Conservation (phyloP, 208 protist genomes). For the Acanthamoeba triangularis region DNA sequence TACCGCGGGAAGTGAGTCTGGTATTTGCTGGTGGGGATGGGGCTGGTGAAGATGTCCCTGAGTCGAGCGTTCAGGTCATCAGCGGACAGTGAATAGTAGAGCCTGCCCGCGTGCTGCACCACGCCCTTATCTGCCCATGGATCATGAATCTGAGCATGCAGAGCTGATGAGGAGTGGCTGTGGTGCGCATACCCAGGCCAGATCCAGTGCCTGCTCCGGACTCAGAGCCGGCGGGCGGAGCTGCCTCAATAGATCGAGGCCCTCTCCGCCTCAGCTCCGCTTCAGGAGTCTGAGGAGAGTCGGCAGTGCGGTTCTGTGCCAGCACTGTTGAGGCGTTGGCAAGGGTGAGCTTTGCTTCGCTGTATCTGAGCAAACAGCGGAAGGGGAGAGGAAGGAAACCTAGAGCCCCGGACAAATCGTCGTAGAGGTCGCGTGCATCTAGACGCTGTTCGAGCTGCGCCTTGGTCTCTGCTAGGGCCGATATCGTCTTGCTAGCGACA, state of each 20-base stretch:
- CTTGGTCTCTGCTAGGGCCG: constrained; percentile 46
- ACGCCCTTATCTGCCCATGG: neutral
- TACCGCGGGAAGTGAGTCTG: constrained; percentile 67
- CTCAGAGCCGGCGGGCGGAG: neutral
- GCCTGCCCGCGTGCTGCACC: constrained; percentile 34
- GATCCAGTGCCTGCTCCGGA: neutral
- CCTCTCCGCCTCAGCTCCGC: neutral
- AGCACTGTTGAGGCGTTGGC: neutral
- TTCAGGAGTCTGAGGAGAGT: neutral
- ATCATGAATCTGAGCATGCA: neutral
- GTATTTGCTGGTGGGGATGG: constrained; percentile 58
- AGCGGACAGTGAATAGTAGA: constrained; percentile 45
- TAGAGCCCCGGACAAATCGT: neutral
- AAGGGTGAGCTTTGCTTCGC: too few relatives aligned
- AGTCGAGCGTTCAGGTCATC: constrained; percentile 23
- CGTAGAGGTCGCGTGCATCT: constrained; percentile 11
- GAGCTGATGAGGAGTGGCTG: neutral
- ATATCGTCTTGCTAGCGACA: constrained; percentile 57
- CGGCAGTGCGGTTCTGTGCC: too few relatives aligned
- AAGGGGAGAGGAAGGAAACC: neutral
- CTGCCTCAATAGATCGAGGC: neutral
- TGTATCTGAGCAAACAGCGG: neutral
- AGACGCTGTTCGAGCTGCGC: constrained; percentile 8
- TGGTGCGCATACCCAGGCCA: neutral
- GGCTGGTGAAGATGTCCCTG: constrained; percentile 47